Percentiles rank a stretch among this genome's conserved stretches.
Evolutionary conservation across 2,329 filamentous ascomycete genomes (phyloP).

Genomic region (Trichoderma sp.): DNA sequence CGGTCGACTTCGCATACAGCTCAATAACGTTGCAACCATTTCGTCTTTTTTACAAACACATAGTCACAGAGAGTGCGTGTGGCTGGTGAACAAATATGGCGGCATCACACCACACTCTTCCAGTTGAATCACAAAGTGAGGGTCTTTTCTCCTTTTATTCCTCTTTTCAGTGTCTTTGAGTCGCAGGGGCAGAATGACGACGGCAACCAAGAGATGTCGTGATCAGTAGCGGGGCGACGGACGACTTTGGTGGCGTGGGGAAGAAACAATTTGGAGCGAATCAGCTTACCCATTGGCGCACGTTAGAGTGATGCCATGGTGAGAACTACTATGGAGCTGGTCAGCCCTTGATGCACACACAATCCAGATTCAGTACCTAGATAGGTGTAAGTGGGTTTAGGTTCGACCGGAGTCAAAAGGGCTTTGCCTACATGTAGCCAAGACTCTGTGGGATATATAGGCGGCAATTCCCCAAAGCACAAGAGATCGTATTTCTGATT

Average conservation of each 20-base stretch:
- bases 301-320: background rate
- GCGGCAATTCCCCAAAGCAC: too few relatives aligned
- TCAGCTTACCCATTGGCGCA: conserved; percentile 13
- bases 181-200: background rate
- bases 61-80: background rate
- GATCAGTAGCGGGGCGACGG: conserved; percentile 4
- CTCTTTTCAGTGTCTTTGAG: background rate
- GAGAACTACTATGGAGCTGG: background rate
- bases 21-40: background rate
- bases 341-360: background rate
- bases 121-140: background rate
- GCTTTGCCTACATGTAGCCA: background rate
- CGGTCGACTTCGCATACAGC: background rate
- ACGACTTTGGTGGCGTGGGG: background rate
- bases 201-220: conserved; percentile 1
- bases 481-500: background rate
- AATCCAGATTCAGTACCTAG: background rate
- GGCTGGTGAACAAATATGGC: background rate
- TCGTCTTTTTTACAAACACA: too few relatives aligned
- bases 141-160: background rate
- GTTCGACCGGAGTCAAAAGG: background rate
- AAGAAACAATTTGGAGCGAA: background rate
- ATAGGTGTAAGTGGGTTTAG: background rate
- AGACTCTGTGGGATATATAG: background rate
- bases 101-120: background rate